Evolutionary conservation across 352 stramenopile species (phyloP).

Genomic region (Globisporangium spiculum): DNA sequence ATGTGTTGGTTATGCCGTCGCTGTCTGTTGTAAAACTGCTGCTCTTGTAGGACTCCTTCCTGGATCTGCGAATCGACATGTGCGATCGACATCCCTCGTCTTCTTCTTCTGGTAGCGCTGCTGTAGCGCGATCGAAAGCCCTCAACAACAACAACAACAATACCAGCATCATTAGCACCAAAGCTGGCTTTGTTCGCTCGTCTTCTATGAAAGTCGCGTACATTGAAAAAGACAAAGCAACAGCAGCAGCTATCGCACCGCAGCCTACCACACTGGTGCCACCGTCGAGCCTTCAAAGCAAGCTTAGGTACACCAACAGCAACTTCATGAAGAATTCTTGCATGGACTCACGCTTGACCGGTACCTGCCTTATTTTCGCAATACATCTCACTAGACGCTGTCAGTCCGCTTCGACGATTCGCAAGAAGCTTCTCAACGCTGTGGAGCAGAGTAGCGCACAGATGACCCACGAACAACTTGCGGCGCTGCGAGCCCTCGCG

Average conservation of each 20-base stretch:
- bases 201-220: constrained; percentile 9
- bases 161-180: background rate
- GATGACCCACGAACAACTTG: constrained; percentile 36
- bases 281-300: constrained; percentile 26
- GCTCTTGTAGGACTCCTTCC: constrained; percentile 20
- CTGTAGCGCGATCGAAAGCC: constrained; percentile 2
- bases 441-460: constrained; percentile 45
- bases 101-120: background rate
- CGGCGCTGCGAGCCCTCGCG: constrained; percentile 33
- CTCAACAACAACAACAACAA: background rate
- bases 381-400: constrained; percentile 34
- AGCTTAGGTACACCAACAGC: constrained; percentile 18
- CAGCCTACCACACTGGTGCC: constrained; percentile 10
- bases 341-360: too few relatives aligned
- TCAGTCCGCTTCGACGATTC: constrained; percentile 60
- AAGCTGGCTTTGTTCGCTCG: background rate
- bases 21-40: background rate
- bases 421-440: constrained; percentile 60
- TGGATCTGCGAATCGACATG: constrained; percentile 33
- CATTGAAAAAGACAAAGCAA: constrained; percentile 11
- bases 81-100: constrained; percentile 8
- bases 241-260: background rate
- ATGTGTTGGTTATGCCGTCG: background rate
- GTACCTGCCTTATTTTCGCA: background rate
- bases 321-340: background rate